Evolutionary conservation across 23 red algal species (phyloP).

Genomic region (Gracilaria domingensis): DNA sequence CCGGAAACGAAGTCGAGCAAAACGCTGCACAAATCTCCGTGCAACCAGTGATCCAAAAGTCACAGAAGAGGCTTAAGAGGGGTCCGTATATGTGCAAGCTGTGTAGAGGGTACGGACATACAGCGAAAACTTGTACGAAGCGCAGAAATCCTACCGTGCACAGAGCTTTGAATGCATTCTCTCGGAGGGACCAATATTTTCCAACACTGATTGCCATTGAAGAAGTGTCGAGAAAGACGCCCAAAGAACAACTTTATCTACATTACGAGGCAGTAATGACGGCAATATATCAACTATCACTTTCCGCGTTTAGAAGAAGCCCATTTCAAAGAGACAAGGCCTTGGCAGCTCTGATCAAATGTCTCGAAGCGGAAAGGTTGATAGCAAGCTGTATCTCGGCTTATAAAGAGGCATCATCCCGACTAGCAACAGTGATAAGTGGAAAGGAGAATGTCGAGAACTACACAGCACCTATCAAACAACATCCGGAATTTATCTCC

Average conservation of each 20-base stretch:
- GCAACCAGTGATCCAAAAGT: slow-evolving; percentile 5
- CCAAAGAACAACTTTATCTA: slow-evolving; percentile 7
- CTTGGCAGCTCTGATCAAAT: neutral
- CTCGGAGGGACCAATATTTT: neutral
- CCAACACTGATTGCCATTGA: neutral
- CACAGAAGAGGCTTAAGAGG: slow-evolving; percentile 1
- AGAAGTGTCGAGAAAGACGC: neutral
- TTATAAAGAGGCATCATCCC: neutral
- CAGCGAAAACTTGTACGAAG: slow-evolving; percentile 5
- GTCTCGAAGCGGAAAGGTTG: neutral
- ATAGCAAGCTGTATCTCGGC: neutral
- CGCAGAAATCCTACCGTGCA: neutral
- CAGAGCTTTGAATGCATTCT: neutral
- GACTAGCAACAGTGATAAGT: neutral
- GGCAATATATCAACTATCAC: slow-evolving; percentile 1
- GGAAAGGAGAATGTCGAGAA: slow-evolving; percentile 3
- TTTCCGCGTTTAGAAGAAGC: neutral
- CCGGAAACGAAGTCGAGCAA: neutral
- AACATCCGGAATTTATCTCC: neutral
- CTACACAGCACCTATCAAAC: neutral
- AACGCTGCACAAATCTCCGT: neutral
- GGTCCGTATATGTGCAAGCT: slow-evolving; percentile 34
- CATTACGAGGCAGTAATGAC: neutral
- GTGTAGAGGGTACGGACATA: slow-evolving; percentile 11
- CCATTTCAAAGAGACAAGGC: neutral